These are phyloP conservation scores for Paspalum notatum DNA, from an alignment of 176 grass and related monocot genomes.

Conservation along the genomic window DNA sequence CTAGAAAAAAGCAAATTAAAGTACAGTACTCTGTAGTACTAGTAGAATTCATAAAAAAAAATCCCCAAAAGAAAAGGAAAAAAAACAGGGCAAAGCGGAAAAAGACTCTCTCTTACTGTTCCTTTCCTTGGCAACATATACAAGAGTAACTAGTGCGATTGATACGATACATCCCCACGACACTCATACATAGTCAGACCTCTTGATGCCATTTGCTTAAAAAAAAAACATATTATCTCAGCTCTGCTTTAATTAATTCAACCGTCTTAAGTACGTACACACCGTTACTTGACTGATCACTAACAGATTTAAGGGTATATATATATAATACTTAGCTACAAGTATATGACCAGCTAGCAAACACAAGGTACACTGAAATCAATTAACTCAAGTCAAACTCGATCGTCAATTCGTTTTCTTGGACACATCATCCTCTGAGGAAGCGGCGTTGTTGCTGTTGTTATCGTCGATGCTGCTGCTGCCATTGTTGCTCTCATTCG, in stretches of 20 bases:
- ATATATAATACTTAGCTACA: not conserved
- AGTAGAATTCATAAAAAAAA: no score
- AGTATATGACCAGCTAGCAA: no score
- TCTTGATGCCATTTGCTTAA: no score
- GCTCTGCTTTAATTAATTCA: not conserved
- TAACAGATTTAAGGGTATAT: not conserved
- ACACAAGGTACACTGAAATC: not conserved
- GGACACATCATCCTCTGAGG: constrained; percentile 46
- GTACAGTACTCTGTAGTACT: no score
- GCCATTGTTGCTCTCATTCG: not conserved
- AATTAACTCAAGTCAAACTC: not conserved
- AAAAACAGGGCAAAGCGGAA: no score
- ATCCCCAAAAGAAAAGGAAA: no score
- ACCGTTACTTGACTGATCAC: not conserved
- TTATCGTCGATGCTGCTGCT: no score
- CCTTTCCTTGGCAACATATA: no score
- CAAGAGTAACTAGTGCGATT: no score
- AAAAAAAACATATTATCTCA: not conserved
- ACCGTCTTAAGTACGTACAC: not conserved
- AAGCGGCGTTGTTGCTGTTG: constrained; percentile 13
- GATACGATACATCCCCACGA: no score
- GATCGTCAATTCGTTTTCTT: constrained; percentile 56
- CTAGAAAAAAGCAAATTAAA: not conserved
- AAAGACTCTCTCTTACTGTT: no score
- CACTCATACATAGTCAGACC: no score